Base-by-base conservation (phyloP, 768 basidiomycete species). In the Collybiopsis confluens region DNA sequence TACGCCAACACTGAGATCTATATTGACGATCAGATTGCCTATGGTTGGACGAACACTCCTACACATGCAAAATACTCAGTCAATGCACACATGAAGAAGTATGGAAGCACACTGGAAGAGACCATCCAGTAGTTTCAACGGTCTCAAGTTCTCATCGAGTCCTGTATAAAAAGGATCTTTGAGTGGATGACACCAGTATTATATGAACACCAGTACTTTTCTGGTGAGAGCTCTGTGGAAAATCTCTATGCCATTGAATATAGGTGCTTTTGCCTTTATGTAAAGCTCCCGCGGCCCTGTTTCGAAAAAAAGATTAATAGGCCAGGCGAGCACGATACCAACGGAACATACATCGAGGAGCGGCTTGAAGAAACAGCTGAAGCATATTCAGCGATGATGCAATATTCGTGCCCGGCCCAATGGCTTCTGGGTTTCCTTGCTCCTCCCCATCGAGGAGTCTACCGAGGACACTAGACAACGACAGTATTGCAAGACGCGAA, bases 1-100 rank as follows among this genome's bases (percentile, higher is more conserved):
- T 1, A 73, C 65, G 5, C 75, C 71, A 2, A 72, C 67, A 1
- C 75, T 72, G 0, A 69, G 67, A 48, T 78, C 77, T 0, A 77
- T 67, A 51, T 78, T 78, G 15, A 78, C 64, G 4, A 73, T 49
- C 0, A 78, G 60, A 13, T 64, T 52, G 9, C 65, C 66, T 1
- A 65, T 58, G 0, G 73, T 63, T 0, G 75, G 72, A 27, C 76
- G 65, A 35, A 78, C 77, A 23, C 73, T 76, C 68, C 47, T 48
- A 37, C 18, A 20, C 15, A 1, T 4, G 26, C 18, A 28, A 9
- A 13, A 13, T n/a, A n/a, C n/a, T 24, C 2, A 52, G 8, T 8
- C 73, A 77, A 37, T 7, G 53, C 28, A 33, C 13, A n/a, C 35
- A 58, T 45, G 26, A 42, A 45, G 1, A 26, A 9, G 35, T 13